phyloP scores from a whole-genome alignment of 192 early-diverging fungal species.

The Entophlyctis helioformis region DNA sequence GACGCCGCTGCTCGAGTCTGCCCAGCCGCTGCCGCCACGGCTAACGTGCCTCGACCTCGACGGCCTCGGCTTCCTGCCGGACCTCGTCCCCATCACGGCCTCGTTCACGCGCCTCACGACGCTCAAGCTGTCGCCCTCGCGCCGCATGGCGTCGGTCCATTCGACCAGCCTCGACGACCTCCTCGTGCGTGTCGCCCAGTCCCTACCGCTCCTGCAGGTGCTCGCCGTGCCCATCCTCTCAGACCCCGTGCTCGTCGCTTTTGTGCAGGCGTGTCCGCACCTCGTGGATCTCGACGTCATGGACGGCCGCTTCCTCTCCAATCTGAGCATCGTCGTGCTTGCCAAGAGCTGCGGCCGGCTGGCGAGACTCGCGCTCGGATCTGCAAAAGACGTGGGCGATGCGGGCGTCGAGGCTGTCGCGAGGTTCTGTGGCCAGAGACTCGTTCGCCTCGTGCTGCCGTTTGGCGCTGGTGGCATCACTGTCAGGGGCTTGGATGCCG shows the following conservation, averaged over 20 bases:
- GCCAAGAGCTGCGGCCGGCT: not conserved
- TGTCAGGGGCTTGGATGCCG: conserved; percentile 1
- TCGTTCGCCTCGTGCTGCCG: not conserved
- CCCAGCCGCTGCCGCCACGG: too few species aligned
- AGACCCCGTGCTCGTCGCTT: not conserved
- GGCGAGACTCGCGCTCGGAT: not conserved
- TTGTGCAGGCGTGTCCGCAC: conserved; percentile 1
- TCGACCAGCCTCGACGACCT: not conserved
- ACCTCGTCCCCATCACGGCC: not conserved
- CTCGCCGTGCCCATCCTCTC: conserved; percentile 1
- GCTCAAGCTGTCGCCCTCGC: conserved; percentile 1
- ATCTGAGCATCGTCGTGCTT: conserved; percentile 2
- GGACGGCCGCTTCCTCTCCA: conserved; percentile 3
- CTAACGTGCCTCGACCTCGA: conserved; percentile 3
- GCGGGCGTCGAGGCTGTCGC: not conserved
- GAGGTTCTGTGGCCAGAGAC: not conserved
- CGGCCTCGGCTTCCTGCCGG: conserved; percentile 4
- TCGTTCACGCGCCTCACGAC: not conserved
- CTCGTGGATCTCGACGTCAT: conserved; percentile 1
- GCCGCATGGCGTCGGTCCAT: conserved; percentile 4
- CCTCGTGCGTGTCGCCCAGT: not conserved
- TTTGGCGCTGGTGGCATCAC: not conserved
- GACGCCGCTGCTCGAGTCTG: not conserved
- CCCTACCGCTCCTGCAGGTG: not conserved
- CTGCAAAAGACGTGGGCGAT: not conserved